These are phyloP conservation scores for Tulasnella sp. DNA, from an alignment of 768 basidiomycete species.

Conservation along the genomic window DNA sequence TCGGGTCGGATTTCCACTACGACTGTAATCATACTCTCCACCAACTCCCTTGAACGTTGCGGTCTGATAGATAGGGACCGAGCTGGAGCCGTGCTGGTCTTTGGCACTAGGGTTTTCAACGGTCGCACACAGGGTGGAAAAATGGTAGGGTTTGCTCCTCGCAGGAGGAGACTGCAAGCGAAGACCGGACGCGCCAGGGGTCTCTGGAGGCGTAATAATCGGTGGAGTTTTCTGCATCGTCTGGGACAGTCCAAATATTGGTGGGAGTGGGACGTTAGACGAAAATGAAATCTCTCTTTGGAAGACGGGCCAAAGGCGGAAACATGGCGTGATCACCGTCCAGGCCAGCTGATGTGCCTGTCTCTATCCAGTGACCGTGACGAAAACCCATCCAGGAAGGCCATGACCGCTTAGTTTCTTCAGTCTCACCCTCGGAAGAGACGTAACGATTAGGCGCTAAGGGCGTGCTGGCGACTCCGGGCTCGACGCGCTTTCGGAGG, in stretches of 20 bases:
- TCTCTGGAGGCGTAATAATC: conserved; percentile 14
- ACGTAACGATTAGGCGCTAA: no score
- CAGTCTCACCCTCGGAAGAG: no score
- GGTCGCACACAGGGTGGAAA: conserved; percentile 82
- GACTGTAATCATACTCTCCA: conserved; percentile 83
- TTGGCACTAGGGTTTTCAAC: conserved; percentile 86
- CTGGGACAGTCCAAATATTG: no score
- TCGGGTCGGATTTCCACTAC: conserved; percentile 94
- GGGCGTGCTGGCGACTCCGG: no score
- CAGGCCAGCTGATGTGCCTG: no score
- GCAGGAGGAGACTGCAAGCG: neutral
- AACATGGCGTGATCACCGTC: conserved; percentile 1
- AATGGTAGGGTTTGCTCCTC: conserved; percentile 46
- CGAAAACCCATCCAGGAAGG: no score
- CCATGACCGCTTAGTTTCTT: no score
- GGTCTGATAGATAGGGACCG: conserved; percentile 95
- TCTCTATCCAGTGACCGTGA: no score
- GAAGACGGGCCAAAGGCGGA: neutral
- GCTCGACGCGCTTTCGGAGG: no score
- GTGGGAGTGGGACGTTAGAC: neutral
- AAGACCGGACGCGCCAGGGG: conserved; percentile 5
- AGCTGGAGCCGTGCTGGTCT: conserved; percentile 90
- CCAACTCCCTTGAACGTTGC: conserved; percentile 93
- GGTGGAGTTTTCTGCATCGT: neutral
- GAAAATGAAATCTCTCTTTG: neutral